Base-by-base conservation (phyloP, 495 filamentous ascomycete genomes). In the Neohortaea acidophila region DNA sequence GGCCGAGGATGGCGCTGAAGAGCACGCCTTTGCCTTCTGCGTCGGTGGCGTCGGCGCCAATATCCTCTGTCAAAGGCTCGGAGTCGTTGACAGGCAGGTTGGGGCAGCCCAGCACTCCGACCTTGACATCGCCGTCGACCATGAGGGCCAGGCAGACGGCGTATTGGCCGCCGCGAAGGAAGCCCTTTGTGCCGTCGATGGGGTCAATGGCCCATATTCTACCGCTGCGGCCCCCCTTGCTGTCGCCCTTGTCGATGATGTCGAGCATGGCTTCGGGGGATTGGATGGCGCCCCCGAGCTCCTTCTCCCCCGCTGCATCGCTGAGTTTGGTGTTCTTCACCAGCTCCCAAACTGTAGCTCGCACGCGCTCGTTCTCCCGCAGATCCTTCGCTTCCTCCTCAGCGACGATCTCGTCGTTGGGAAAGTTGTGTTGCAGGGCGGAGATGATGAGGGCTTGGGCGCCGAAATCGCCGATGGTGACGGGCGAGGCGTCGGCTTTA, bases 171-270 rank as follows among this genome's bases (percentile, higher is more conserved):
- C 91, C 91, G 33, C 89, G 70, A 36, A 99, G 66, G 62, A 99
- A 99, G 19, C 89, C 89, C 59, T 91, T 89, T 39, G 89, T 99
- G 31, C 89, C 89, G 58, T 99, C 89, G 42, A 99, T 92, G 25
- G 89, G 89, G 60, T 99, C 89, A 33, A 99, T 67, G 14, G 89
- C 82, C 89, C 89, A 99, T 59, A 94, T 84, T 43, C 89, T 69
- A 19, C 89, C 89, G 48, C 69, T 70, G 32, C 65, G 47, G 14
- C 89, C 89, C 43, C 91, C 89, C 28, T 69, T 58, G 52, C 79
- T 84, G 43, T 77, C 78, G 27, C 89, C 89, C 33, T 65, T 61
- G 61, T 93, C 89, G 53, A 99, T 84, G 35, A 82, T 64, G 43
- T 81, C 70, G 43, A 96, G 58, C 89, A 99, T 86, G 22, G 66